Conservation (phyloP, 768 basidiomycete species). For the Astraeus odoratus region DNA sequence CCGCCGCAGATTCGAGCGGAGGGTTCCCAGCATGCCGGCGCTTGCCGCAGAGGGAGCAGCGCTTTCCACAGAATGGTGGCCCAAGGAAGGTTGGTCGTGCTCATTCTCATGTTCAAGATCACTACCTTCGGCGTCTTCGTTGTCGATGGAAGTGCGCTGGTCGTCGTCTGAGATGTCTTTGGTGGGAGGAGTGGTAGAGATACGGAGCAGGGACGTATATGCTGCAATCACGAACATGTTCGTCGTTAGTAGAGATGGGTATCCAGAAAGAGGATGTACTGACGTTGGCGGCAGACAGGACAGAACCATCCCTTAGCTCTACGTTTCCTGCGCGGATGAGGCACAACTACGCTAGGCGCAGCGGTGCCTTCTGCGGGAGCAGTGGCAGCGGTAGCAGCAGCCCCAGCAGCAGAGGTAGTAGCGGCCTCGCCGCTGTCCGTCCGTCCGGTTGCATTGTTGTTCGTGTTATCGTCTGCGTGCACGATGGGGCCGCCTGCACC, state of each 20-base stretch:
- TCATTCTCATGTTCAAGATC: slow-evolving; percentile 10
- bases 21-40: slow-evolving; percentile 15
- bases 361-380: slow-evolving; percentile 2
- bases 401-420: slow-evolving; percentile 15
- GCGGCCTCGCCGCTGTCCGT: slow-evolving; percentile 20
- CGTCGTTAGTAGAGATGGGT: background rate
- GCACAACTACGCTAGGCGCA: slow-evolving; percentile 19
- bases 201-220: slow-evolving; percentile 80
- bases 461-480: slow-evolving; percentile 37
- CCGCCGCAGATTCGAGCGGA: slow-evolving; percentile 22
- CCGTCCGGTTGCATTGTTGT: slow-evolving; percentile 23
- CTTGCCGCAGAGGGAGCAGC: slow-evolving; percentile 2
- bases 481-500: slow-evolving; percentile 85
- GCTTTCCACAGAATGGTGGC: background rate
- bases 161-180: slow-evolving; percentile 32
- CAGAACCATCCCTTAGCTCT: slow-evolving; percentile 98
- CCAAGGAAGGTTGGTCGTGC: slow-evolving; percentile 13
- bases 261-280: slow-evolving; percentile 26
- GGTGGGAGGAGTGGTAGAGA: slow-evolving; percentile 61
- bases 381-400: slow-evolving; percentile 20
- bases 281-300: slow-evolving; percentile 92
- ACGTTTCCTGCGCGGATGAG: slow-evolving; percentile 65
- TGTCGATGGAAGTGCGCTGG: slow-evolving; percentile 19
- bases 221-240: slow-evolving; percentile 35
- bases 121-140: slow-evolving; percentile 5